Base-by-base conservation (phyloP, 768 basidiomycete species). In the Myochromella boudieri region DNA sequence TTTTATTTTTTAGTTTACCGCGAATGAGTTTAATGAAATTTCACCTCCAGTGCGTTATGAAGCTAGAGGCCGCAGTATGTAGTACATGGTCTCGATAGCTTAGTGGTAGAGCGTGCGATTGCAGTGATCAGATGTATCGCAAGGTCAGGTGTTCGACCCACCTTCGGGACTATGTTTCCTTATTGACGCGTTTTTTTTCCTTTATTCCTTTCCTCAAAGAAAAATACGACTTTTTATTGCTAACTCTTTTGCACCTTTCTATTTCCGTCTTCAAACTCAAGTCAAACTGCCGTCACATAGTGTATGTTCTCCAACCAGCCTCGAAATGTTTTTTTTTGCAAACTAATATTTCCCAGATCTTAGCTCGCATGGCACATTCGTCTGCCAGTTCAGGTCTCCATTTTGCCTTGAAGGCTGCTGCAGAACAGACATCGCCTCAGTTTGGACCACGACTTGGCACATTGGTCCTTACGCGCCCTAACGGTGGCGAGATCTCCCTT, bases 51-150 rank as follows among this genome's bases (percentile, higher is more conserved):
- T n/a, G n/a, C n/a, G n/a, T n/a, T n/a, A n/a, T n/a, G n/a, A n/a
- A n/a, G n/a, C n/a, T n/a, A n/a, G n/a, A n/a, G n/a, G n/a, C n/a
- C n/a, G n/a, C n/a, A n/a, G n/a, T n/a, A n/a, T n/a, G n/a, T n/a
- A n/a, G n/a, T n/a, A n/a, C n/a, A n/a, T n/a, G n/a, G 72, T 70
- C 69, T 71, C 68, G 64, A 65, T 74, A 72, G 70, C 72, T 72
- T 65, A 74, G 72, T 72, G 72, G 72, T 74, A 74, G 64, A 74
- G 72, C 70, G 72, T 70, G 67, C 70, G 72, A 74, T 74, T 74
- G 72, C 72, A 74, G 70, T 55, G 14, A 7, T 12, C 12, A 12
- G 42, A 37, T 18, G 36, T 48, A 72, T 74, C 71, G 70, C 64
- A 65, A 58, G 67, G 70, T 68, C 70, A 61, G 66, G 69, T 70